These are phyloP conservation scores for Aegilops tauschii DNA, from an alignment of 176 grass and related monocot species.

Conservation along the genomic window DNA sequence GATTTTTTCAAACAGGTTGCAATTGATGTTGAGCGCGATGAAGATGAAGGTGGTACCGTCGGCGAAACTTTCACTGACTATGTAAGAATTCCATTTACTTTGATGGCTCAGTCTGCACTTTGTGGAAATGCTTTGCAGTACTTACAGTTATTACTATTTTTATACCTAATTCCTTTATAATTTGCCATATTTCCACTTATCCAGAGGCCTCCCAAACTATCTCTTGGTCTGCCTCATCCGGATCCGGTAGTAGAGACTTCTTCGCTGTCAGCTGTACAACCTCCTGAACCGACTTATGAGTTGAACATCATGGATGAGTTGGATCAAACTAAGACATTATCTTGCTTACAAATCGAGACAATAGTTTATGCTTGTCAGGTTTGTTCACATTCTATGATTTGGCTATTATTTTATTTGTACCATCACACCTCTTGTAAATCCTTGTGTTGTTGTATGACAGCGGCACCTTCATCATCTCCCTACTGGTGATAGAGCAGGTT, in stretches of 20 bases:
- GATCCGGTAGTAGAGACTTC: conserved; percentile 98
- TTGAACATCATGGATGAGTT: conserved; percentile 76
- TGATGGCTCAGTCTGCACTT: not conserved
- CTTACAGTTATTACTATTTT: not conserved
- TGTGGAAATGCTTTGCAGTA: not conserved
- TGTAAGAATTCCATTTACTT: conserved; percentile 51
- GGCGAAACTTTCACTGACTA: conserved; percentile 99
- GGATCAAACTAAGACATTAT: conserved; percentile 70
- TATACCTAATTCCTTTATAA: conserved; percentile 22
- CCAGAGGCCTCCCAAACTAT: conserved; percentile 81
- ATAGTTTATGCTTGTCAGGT: conserved; percentile 99
- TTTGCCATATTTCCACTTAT: conserved; percentile 48
- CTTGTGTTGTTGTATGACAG: conserved; percentile 56
- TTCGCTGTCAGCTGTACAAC: conserved; percentile 95
- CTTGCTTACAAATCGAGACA: conserved; percentile 98
- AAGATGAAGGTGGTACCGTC: conserved; percentile 88
- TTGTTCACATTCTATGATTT: conserved; percentile 38
- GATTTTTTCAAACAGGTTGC: conserved; percentile 61
- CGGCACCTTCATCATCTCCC: conserved; percentile 84
- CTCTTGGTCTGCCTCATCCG: conserved; percentile 77
- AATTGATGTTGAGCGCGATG: conserved; percentile 93
- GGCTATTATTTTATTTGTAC: conserved; percentile 2
- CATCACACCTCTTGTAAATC: conserved; percentile 31
- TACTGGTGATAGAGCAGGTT: conserved; percentile 87
- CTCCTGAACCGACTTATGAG: conserved; percentile 90